Base-by-base conservation (phyloP, 768 basidiomycete species). In the Hygrophoropsis aurantiaca region DNA sequence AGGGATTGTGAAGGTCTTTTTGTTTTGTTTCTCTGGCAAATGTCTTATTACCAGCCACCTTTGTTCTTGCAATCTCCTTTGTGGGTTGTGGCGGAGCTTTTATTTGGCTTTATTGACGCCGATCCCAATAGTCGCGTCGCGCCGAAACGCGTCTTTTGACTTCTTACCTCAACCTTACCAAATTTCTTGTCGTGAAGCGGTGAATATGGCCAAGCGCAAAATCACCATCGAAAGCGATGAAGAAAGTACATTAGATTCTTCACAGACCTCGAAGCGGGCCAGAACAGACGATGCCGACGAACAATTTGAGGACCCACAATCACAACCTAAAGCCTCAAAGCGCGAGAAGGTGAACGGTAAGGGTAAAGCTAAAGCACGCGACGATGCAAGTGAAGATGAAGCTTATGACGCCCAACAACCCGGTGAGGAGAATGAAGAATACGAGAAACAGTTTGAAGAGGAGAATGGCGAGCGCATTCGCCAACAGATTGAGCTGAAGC, bases 401-500 rank as follows among this genome's bases (percentile, higher is more conserved):
- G 62, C 65, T 4, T 60, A 62, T 30, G 61, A 66, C 5, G 64
- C 64, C 25, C 62, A 68, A 33, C 54, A 69, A 19, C 67, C 66
- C 4, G 72, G 71, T 1, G 59, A 53, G 19, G 54, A 60, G 30
- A 66, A 74, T 42, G 78, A 81, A 46, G 77, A 77, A 25, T 79
- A 80, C n/a, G 85, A 87, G 45, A 78, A 80, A 51, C 69, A 73
- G 58, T 84, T 87, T 47, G 87, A 89, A 51, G 74, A 78, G 47
- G 73, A 80, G 40, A 71, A 85, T 44, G 78, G 77, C 8, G 80
- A 76, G 36, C 71, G 67, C 30, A 73, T 87, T 40, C 79, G 80
- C 11, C 76, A 72, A 19, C 74, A 72, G 37, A 68, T 88, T 33
- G 76, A 80, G 54, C 72, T 55, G 25, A 70, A 64, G 51, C 65